Conservation (phyloP, 2,329 filamentous ascomycete genomes). For the Apiospora hydei region DNA sequence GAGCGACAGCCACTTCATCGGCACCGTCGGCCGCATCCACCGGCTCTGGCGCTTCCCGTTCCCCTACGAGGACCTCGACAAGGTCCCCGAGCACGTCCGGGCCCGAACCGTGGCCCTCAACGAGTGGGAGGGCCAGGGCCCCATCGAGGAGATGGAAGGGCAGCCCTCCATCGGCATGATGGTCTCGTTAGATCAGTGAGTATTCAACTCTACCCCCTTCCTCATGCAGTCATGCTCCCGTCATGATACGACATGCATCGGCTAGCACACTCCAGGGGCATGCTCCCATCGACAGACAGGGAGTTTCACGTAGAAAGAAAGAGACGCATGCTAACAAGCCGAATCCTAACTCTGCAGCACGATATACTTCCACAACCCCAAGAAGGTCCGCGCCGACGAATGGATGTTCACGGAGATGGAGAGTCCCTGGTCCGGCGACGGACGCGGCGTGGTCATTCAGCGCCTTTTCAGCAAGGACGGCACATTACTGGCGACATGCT, state of each 20-base stretch:
- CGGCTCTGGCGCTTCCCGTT: constrained; percentile 77
- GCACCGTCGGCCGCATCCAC: constrained; percentile 83
- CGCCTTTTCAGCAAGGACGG: constrained; percentile 76
- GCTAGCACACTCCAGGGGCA: not conserved
- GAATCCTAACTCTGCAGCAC: constrained; percentile 43
- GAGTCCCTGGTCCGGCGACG: constrained; percentile 81
- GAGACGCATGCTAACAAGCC: not conserved
- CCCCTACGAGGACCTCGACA: constrained; percentile 59
- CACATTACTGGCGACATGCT: constrained; percentile 77
- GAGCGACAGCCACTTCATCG: constrained; percentile 92
- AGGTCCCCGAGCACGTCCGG: constrained; percentile 51
- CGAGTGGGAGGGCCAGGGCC: constrained; percentile 53
- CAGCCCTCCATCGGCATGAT: constrained; percentile 79
- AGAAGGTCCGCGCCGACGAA: constrained; percentile 66
- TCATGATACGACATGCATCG: no score
- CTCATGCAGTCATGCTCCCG: not conserved
- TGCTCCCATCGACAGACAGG: not conserved
- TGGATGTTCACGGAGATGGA: constrained; percentile 85
- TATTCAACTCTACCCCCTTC: constrained; percentile 2
- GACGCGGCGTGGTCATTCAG: constrained; percentile 78
- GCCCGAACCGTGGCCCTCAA: constrained; percentile 47
- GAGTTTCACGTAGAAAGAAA: not conserved
- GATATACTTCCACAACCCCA: constrained; percentile 72
- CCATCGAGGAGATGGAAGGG: constrained; percentile 56
- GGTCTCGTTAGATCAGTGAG: constrained; percentile 76